phyloP scores from a whole-genome alignment of 2,329 filamentous ascomycete species.

The Juglanconis oblonga region DNA sequence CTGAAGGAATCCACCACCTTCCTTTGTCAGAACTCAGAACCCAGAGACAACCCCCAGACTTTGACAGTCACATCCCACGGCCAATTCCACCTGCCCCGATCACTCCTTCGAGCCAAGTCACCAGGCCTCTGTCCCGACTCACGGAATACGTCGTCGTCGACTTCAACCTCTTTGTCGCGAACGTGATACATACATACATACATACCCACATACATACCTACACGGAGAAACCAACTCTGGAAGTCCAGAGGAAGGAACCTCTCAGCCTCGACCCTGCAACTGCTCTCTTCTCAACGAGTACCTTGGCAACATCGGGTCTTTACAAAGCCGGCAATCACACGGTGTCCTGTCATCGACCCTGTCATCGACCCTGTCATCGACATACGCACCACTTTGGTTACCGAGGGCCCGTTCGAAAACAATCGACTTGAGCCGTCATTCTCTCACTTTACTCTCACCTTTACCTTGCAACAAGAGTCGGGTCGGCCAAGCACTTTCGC shows the following conservation, averaged over 20 bases:
- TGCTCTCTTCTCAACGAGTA: background rate
- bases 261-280: background rate
- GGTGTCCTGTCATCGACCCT: too few relatives aligned
- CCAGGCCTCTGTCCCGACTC: background rate
- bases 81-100: background rate
- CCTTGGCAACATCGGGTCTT: background rate
- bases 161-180: too few relatives aligned
- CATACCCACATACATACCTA: too few relatives aligned
- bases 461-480: too few relatives aligned
- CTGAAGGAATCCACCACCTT: background rate
- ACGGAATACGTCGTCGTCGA: background rate
- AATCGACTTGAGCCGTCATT: background rate
- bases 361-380: background rate
- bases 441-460: slow-evolving; percentile 1
- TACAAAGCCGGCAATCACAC: background rate
- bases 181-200: too few relatives aligned
- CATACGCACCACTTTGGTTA: too few relatives aligned
- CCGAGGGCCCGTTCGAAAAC: too few relatives aligned
- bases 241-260: background rate
- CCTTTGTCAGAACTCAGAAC: background rate
- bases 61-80: background rate
- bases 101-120: background rate
- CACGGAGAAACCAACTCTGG: background rate
- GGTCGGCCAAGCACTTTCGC: background rate
- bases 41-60: too few relatives aligned